phyloP scores from a whole-genome alignment of 352 stramenopile genomes.

The Thalassiosira oceanica region DNA sequence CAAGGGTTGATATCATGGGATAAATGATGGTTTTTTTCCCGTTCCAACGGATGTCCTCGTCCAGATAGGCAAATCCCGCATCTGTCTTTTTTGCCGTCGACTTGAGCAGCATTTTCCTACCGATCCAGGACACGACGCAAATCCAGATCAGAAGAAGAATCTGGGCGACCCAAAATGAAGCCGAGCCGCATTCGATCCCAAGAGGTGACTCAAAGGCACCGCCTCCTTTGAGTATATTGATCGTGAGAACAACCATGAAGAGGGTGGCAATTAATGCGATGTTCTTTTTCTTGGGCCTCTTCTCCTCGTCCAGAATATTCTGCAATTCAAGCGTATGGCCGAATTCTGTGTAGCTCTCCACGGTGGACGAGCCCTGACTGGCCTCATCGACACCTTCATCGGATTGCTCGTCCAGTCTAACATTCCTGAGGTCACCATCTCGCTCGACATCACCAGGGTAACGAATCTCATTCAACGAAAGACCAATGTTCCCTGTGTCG shows the following conservation, averaged over 20 bases:
- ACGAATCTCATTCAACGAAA: constrained; percentile 8
- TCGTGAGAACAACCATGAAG: constrained; percentile 87
- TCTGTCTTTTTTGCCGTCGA: constrained; percentile 49
- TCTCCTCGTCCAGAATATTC: constrained; percentile 70
- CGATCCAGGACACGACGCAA: constrained; percentile 66
- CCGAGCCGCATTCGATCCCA: constrained; percentile 90
- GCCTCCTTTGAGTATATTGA: constrained; percentile 91
- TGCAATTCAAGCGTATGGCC: constrained; percentile 42
- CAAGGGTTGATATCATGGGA: constrained; percentile 89
- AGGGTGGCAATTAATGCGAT: constrained; percentile 84
- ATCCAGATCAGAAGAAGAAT: constrained; percentile 84
- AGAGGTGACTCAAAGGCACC: constrained; percentile 86
- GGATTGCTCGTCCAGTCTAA: constrained; percentile 9
- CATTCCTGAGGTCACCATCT: constrained; percentile 11
- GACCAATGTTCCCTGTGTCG: no score
- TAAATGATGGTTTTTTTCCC: constrained; percentile 89
- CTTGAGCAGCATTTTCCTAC: constrained; percentile 67
- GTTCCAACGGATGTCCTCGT: constrained; percentile 94
- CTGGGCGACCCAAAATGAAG: constrained; percentile 89
- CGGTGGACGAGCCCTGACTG: no score
- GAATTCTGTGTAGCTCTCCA: constrained; percentile 35
- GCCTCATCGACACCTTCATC: constrained; percentile 14
- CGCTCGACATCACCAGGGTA: no score
- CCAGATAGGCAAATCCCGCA: constrained; percentile 87
- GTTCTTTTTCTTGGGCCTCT: constrained; percentile 80